These are phyloP conservation scores for Carex myosuroides DNA, from an alignment of 176 grass and related monocot genomes.

Conservation along the genomic window DNA sequence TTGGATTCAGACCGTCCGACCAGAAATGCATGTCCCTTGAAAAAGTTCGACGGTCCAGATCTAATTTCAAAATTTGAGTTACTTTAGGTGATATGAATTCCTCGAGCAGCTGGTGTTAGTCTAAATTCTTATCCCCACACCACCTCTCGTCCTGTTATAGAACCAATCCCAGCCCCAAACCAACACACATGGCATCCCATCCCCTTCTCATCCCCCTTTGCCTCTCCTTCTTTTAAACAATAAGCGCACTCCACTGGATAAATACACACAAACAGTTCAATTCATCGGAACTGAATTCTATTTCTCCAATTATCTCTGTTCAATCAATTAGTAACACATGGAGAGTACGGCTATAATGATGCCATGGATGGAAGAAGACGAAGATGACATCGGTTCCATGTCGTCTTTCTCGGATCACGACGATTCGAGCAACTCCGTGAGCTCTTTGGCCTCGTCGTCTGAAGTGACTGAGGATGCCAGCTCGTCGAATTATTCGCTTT, in stretches of 20 bases:
- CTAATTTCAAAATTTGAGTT: no score
- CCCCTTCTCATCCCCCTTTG: not conserved
- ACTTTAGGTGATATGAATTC: no score
- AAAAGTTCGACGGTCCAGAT: no score
- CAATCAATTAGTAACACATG: conserved; percentile 21
- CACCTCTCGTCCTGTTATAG: conserved; percentile 24
- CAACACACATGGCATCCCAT: not conserved
- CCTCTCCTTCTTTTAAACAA: not conserved
- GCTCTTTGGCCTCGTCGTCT: conserved; percentile 26
- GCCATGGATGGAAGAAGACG: conserved; percentile 24
- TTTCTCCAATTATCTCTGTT: not conserved
- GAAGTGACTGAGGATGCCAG: conserved; percentile 47
- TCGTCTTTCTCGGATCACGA: conserved; percentile 27
- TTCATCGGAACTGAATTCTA: not conserved
- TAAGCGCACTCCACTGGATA: not conserved
- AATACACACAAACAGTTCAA: not conserved
- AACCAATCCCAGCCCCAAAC: not conserved
- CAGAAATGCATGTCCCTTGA: no score
- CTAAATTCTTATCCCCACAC: conserved; percentile 21
- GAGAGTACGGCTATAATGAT: conserved; percentile 26
- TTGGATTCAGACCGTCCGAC: no score
- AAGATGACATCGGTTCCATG: conserved; percentile 56
- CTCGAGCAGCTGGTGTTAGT: not conserved
- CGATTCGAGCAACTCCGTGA: conserved; percentile 28
- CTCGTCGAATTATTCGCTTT: conserved; percentile 35